These are phyloP conservation scores for Lentinula novae-zelandiae DNA, from an alignment of 1,284 basidiomycete genomes.

Conservation along the genomic window DNA sequence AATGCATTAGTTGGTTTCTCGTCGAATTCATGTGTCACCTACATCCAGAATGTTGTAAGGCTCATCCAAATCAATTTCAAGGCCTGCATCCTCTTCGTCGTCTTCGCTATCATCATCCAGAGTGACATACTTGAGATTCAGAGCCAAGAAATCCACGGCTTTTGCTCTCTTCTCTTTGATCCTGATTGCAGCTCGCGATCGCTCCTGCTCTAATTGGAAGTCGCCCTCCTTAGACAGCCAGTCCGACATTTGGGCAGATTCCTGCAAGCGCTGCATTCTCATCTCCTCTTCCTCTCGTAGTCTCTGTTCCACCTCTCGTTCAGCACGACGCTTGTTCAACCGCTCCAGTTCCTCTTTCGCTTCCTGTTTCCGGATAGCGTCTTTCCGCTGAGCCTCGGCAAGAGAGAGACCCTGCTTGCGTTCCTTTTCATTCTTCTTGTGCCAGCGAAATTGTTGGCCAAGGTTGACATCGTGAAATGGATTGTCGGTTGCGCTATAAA, in stretches of 20 bases:
- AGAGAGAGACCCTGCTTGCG: constrained; percentile 81
- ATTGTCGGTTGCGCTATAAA: constrained; percentile 94
- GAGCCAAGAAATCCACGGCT: constrained; percentile 90
- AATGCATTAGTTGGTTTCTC: neutral
- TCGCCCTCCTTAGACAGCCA: constrained; percentile 98
- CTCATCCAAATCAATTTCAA: constrained; percentile 98
- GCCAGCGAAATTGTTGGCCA: constrained; percentile 94
- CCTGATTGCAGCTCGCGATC: constrained; percentile 87
- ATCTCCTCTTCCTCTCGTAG: constrained; percentile 91
- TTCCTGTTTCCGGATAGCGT: constrained; percentile 81
- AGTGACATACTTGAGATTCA: constrained; percentile 88
- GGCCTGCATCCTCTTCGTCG: constrained; percentile 80
- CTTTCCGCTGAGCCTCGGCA: constrained; percentile 78
- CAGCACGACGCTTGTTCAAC: constrained; percentile 85
- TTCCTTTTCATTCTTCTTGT: constrained; percentile 97
- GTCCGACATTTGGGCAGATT: constrained; percentile 95
- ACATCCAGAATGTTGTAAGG: constrained; percentile 97
- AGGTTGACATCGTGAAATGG: constrained; percentile 98
- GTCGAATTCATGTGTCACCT: constrained; percentile 26
- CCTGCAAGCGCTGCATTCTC: constrained; percentile 83
- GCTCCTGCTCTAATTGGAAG: constrained; percentile 95
- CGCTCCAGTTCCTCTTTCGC: constrained; percentile 94
- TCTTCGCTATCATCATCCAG: constrained; percentile 64
- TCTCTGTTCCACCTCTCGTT: constrained; percentile 86
- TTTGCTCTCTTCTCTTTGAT: constrained; percentile 95